Conservation (phyloP, 345 rosid genomes). For the Linum lewisii region DNA sequence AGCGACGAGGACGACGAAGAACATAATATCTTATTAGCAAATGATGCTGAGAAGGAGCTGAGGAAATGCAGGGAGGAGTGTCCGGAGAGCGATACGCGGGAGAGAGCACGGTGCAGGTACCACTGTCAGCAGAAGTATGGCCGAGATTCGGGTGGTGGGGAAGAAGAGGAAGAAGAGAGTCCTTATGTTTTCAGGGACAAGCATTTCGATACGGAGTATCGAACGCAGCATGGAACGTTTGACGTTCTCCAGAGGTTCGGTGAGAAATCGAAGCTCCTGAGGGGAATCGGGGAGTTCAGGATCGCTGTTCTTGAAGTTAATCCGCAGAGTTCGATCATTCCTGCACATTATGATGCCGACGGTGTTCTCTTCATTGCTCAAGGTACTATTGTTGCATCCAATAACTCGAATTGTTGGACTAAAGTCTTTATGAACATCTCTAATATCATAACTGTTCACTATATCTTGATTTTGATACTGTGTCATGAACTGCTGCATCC, state of each 20-base stretch:
- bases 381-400: too few relatives aligned
- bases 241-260: slow-evolving; percentile 30
- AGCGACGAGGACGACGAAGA: background rate
- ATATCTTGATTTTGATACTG: too few relatives aligned
- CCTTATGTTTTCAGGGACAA: slow-evolving; percentile 30
- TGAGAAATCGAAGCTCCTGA: slow-evolving; percentile 29
- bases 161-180: slow-evolving; percentile 1
- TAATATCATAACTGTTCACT: too few relatives aligned
- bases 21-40: background rate
- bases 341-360: slow-evolving; percentile 38
- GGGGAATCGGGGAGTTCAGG: slow-evolving; percentile 34
- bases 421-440: too few relatives aligned
- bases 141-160: too few relatives aligned
- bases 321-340: slow-evolving; percentile 34
- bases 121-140: too few relatives aligned
- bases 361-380: slow-evolving; percentile 20
- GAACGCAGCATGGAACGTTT: slow-evolving; percentile 28
- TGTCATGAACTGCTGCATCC: too few relatives aligned
- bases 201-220: slow-evolving; percentile 15
- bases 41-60: background rate
- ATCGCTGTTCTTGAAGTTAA: slow-evolving; percentile 25
- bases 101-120: too few relatives aligned
- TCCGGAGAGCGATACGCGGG: background rate
- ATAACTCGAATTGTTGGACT: too few relatives aligned
- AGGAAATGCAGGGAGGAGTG: background rate